phyloP scores from a whole-genome alignment of 257 asterid genomes.

The Rubia yunnanensis region DNA sequence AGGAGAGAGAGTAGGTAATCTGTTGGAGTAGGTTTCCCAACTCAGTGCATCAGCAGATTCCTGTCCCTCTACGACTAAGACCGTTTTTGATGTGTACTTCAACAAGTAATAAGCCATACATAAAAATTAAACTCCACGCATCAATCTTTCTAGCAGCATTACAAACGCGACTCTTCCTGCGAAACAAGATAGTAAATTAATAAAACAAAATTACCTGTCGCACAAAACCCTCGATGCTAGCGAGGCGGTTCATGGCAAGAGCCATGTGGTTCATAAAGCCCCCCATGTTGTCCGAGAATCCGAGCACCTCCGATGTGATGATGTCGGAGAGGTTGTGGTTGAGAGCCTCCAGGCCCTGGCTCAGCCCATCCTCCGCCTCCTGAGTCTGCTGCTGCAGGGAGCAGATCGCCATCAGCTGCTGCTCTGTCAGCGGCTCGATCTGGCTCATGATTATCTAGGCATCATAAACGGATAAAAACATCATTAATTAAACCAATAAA shows the following conservation, averaged over 20 bases:
- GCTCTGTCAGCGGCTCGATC: constrained; percentile 64
- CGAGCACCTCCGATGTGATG: constrained; percentile 61
- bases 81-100: too few relatives aligned
- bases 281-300: constrained; percentile 44
- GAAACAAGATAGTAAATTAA: too few relatives aligned
- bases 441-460: constrained; percentile 47
- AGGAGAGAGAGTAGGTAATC: constrained; percentile 22
- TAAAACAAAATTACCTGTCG: constrained; percentile 44
- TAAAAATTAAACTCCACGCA: too few relatives aligned
- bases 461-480: not conserved
- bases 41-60: constrained; percentile 17
- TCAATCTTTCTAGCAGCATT: too few relatives aligned
- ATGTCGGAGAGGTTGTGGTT: constrained; percentile 50
- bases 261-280: constrained; percentile 70
- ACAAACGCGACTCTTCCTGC: too few relatives aligned
- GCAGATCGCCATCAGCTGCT: constrained; percentile 54
- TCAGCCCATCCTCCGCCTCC: constrained; percentile 69
- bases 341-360: constrained; percentile 60
- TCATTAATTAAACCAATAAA: not conserved
- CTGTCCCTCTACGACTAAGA: constrained; percentile 6
- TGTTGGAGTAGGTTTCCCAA: constrained; percentile 37
- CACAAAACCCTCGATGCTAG: constrained; percentile 68
- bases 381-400: constrained; percentile 63
- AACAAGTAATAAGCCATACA: too few relatives aligned
- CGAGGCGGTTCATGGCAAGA: constrained; percentile 65